Evolutionary conservation across 345 rosid species (phyloP), one percentile per base, ranked within the genome.

Genomic region (Dimocarpus longan): DNA sequence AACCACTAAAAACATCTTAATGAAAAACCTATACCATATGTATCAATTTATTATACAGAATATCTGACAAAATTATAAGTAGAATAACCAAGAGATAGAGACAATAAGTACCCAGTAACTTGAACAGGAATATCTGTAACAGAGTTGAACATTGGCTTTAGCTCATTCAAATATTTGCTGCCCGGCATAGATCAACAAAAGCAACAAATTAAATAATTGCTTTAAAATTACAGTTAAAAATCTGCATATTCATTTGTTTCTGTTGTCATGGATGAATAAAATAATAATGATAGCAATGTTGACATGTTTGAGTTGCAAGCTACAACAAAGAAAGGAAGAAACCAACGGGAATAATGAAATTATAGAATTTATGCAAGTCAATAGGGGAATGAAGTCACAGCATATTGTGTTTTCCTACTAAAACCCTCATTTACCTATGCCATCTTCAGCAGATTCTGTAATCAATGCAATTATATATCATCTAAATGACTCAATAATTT

Each of bases 71-170:
- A 43, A 44, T 2, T 63, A 76, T 28, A 21, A 22, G 3, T 21
- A 12, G 8, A 13, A 19, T 60, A 37, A 54, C 9, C 13, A 28
- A 37, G 15, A 39, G 43, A 26, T 67, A 78, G n/a, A 70, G 50
- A 50, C 44, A 43, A 32, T 18, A 5, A 56, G 21, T 91, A 91
- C 98, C 98, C 93, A 50, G 89, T 86, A 85, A 92, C 90, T 87
- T 95, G 91, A 75, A 84, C 86, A 77, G 98, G 97, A 66, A 95
- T 83, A 78, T 88, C 84, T 56, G 83, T 87, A 82, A 84, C 64
- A 24, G 89, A 85, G 24, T 68, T 74, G 32, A 92, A 93, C 80
- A 90, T 77, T 62, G 60, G 72, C 81, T 73, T 89, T 21, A 90
- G 89, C 88, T 90, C 90, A 16, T 73, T 83, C 76, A 89, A 82